Conservation (phyloP, 1,139 yeast genomes). For the Taphrina pruni region DNA sequence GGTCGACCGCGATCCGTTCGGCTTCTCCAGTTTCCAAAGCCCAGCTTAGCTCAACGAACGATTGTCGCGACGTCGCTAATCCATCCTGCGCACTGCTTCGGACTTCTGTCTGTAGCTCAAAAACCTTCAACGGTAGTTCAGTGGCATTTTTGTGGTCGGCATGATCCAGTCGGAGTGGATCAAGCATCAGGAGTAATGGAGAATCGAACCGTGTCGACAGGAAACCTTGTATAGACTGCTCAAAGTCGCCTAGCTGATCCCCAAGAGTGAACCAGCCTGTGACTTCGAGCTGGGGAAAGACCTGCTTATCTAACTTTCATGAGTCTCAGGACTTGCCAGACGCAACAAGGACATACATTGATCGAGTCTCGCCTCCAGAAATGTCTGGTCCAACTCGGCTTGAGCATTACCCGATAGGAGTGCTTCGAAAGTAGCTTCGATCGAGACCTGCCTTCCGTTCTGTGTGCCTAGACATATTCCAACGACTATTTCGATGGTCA, state of each 20-base stretch:
- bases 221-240: neutral
- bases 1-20: constrained; percentile 35
- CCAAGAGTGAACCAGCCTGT: constrained; percentile 16
- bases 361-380: constrained; percentile 23
- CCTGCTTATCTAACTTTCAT: constrained; percentile 24
- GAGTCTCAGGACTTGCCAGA: neutral
- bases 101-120: constrained; percentile 15
- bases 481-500: constrained; percentile 6
- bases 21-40: constrained; percentile 32
- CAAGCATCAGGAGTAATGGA: constrained; percentile 7
- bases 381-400: constrained; percentile 3
- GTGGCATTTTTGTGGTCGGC: constrained; percentile 2
- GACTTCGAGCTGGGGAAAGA: constrained; percentile 22
- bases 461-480: constrained; percentile 34
- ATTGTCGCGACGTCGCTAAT: neutral
- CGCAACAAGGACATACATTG: constrained; percentile 12
- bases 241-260: neutral
- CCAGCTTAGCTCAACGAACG: constrained; percentile 13
- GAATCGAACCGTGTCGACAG: constrained; percentile 16
- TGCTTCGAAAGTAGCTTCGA: constrained; percentile 24
- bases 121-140: constrained; percentile 23
- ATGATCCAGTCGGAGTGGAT: neutral
- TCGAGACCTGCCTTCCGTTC: constrained; percentile 16
- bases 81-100: constrained; percentile 2
- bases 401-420: neutral